Percentiles rank a stretch among this genome's conserved stretches.
Evolutionary conservation across 225 moss, liverwort and hornwort genomes (phyloP).

Genomic region (Physcomitrellopsis africana): DNA sequence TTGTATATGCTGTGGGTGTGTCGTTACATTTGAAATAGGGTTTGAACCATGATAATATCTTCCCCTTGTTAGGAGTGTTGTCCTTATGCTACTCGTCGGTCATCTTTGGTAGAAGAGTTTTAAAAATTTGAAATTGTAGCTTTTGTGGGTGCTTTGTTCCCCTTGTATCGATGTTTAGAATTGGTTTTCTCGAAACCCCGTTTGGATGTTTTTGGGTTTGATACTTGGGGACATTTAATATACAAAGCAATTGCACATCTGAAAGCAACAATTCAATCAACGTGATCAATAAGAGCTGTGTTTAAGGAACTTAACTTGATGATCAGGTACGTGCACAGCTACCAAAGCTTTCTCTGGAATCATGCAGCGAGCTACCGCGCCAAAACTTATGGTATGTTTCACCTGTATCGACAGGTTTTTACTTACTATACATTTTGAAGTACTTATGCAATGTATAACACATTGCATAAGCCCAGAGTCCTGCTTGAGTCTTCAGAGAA

Average conservation of each 20-base stretch:
- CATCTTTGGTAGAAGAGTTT: not conserved
- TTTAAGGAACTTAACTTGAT: conserved; percentile 18
- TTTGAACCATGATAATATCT: conserved; percentile 11
- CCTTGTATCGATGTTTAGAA: not conserved
- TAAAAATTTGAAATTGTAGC: too few species aligned
- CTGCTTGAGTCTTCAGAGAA: conserved; percentile 9
- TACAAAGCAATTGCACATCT: not conserved
- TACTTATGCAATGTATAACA: not conserved
- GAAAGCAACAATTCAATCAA: not conserved
- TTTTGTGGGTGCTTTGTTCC: not conserved
- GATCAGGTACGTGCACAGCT: conserved; percentile 97
- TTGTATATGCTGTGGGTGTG: not conserved
- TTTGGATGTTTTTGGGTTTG: not conserved
- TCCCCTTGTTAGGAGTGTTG: not conserved
- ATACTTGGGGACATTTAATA: not conserved
- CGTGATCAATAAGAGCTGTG: conserved; percentile 12
- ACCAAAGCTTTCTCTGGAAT: conserved; percentile 99
- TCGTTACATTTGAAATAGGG: conserved; percentile 4
- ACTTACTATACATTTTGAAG: not conserved
- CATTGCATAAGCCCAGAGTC: not conserved
- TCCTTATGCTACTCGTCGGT: not conserved
- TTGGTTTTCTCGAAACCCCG: too few species aligned
- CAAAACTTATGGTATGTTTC: conserved; percentile 57
- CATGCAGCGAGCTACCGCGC: conserved; percentile 89
- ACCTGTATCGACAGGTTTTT: conserved; percentile 15